Percentiles rank a stretch among this genome's conserved stretches.
Conservation (phyloP, 306 rosid genomes). For the Glycyrrhiza uralensis region DNA sequence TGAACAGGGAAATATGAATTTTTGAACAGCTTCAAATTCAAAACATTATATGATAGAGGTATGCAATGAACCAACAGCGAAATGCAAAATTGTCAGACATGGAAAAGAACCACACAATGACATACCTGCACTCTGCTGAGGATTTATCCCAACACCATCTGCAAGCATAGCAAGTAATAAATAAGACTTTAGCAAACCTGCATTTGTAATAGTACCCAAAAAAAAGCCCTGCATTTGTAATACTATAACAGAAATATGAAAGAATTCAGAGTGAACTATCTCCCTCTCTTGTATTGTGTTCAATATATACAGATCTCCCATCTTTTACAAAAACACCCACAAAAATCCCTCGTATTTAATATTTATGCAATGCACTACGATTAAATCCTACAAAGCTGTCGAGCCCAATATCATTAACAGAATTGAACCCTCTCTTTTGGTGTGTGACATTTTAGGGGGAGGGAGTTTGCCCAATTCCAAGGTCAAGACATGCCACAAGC, state of each 20-base stretch:
- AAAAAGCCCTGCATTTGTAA: background rate
- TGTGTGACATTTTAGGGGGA: background rate
- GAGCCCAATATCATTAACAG: background rate
- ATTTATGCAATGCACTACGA: background rate
- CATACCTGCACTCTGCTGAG: conserved; percentile 98
- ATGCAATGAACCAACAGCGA: background rate
- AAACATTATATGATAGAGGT: background rate
- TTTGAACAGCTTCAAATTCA: background rate
- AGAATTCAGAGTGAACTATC: background rate
- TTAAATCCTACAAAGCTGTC: background rate
- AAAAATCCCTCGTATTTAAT: background rate
- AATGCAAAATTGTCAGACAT: background rate
- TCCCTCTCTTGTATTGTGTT: background rate
- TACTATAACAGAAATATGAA: background rate
- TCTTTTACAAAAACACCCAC: background rate
- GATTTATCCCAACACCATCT: conserved; percentile 98
- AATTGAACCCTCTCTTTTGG: background rate
- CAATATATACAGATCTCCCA: background rate
- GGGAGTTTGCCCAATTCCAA: background rate
- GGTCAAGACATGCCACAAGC: background rate
- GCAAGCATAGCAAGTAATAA: conserved; percentile 34
- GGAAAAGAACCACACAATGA: background rate
- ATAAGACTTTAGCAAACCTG: background rate
- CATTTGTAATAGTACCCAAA: too few relatives aligned
- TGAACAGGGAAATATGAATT: background rate